phyloP scores from a whole-genome alignment of 1,284 basidiomycete species.

The Puccinia coronata region DNA sequence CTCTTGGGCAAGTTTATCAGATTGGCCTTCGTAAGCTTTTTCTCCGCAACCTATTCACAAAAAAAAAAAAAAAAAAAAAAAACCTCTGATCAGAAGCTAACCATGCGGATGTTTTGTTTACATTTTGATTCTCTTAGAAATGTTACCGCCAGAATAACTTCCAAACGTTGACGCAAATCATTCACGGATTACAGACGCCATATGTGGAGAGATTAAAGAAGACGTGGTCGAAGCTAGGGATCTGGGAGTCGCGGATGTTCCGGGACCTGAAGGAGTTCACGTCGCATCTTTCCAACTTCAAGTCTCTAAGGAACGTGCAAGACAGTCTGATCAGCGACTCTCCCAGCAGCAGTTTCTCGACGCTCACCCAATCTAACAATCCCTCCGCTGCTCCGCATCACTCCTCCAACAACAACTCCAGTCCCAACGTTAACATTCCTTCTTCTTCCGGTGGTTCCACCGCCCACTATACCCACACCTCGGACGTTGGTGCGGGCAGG shows the following conservation, averaged over 20 bases:
- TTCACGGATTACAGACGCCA: conserved; percentile 73
- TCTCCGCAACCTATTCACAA: not conserved
- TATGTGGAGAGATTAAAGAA: conserved; percentile 73
- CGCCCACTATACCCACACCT: not conserved
- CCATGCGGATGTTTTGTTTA: not conserved
- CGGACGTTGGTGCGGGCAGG: not conserved
- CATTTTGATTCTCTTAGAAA: conserved; percentile 66
- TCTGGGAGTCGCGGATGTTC: conserved; percentile 75
- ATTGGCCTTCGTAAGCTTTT: conserved; percentile 73
- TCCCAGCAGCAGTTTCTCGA: not conserved
- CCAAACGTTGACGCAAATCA: conserved; percentile 75
- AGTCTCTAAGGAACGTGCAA: conserved; percentile 68
- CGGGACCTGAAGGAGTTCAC: conserved; percentile 73
- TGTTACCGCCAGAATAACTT: conserved; percentile 78
- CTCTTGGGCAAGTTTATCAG: conserved; percentile 79
- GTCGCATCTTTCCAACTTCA: conserved; percentile 71
- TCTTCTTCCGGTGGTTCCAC: not conserved
- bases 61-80: no score
- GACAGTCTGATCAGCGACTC: conserved; percentile 66
- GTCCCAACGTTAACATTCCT: no score
- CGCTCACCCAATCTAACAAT: not conserved
- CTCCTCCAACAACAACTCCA: no score
- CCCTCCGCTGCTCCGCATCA: not conserved
- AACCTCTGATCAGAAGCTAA: not conserved
- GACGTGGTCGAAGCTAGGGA: conserved; percentile 69